Evolutionary conservation across 139 green algal species (phyloP), one percentile per base, ranked within the genome.

Genomic region (Coelastrella sp.): DNA sequence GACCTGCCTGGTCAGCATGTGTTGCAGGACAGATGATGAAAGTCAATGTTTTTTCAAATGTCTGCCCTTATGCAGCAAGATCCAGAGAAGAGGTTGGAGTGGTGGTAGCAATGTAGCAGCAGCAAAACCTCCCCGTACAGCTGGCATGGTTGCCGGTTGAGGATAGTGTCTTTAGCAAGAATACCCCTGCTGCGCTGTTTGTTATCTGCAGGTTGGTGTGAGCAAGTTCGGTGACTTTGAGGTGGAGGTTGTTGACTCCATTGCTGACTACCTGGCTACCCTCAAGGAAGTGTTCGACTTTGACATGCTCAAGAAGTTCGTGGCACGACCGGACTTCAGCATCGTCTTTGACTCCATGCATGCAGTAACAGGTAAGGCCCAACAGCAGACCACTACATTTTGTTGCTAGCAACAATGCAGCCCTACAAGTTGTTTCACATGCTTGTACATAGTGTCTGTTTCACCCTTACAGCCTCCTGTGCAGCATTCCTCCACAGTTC

Each of bases 261-360:
- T 97, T 50, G 90, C 88, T 6, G 97, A 99, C 88, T 99, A 99
- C 93, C 89, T 99, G 86, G 91, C 88, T 32, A 90, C 91, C 1
- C 91, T 98, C 62, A 91, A 94, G 87, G 89, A 94, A 67, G 96
- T 99, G 60, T 99, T 99, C 89, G 97, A 99, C 93, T 99, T 99
- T 89, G 87, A 90, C 57, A 79, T 93, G 40, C 88, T 99, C 43
- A 94, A 94, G 79, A 68, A 76, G 23, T 97, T 99, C 83, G 66
- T 99, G 21, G 71, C 83, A 5, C 91, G 97, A 66, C 79, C 92
- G 34, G 96, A 99, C 91, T 98, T 99, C 92, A 90, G 45, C 21
- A 90, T 99, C 41, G 90, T 94, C 5, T 99, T 99, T 85, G 97
- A 99, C 87, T 95, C 95, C 78, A 97, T 99, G 96, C 92, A 98